Evolutionary conservation across 495 filamentous ascomycete genomes (phyloP), one percentile per base, ranked within the genome.

Genomic region (Penicillium salamii): DNA sequence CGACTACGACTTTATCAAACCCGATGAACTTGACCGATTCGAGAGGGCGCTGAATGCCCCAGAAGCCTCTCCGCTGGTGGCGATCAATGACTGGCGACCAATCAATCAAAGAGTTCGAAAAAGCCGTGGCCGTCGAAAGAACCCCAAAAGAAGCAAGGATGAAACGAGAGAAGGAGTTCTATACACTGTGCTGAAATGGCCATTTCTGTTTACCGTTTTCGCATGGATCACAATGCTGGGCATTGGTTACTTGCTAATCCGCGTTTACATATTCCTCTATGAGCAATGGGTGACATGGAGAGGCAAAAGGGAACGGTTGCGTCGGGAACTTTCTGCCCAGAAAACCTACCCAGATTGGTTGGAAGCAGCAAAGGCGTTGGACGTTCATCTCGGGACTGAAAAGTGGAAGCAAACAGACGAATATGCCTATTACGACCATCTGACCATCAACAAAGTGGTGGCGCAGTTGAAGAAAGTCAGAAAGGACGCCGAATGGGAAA

Each of bases 81-180:
- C 89, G 21, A 78, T 88, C 54, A 91, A 90, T 62, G 89, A 93
- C 72, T 93, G 89, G 89, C 83, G 85, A 3, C 89, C 89, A 2
- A 80, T 95, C 21, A 79, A 84, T 44, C 80, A 89, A 54, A 79
- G 78, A 24, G 78, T 89, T 5, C 73, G 78, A n/a, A 69, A 72
- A 42, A 70, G 64, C 42, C 65, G 72, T 13, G 61, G 65, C 20
- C 69, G 74, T 26, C 69, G 70, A 49, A 77, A 74, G 49, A 53
- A 52, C 17, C 69, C 69, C 7, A 67, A 62, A 51, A 76, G 87
- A 42, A 84, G 83, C 43, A 88, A 82, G 52, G 93, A 98, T 64
- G 93, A 98, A 68, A 97, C 92, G 2, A 75, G 93, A 40, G 93
- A 98, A 69, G 93, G 93, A 0, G 89, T 91, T 56, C 77, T 95